Base-by-base conservation (phyloP, 2,329 filamentous ascomycete genomes). In the Curvularia lunata region DNA sequence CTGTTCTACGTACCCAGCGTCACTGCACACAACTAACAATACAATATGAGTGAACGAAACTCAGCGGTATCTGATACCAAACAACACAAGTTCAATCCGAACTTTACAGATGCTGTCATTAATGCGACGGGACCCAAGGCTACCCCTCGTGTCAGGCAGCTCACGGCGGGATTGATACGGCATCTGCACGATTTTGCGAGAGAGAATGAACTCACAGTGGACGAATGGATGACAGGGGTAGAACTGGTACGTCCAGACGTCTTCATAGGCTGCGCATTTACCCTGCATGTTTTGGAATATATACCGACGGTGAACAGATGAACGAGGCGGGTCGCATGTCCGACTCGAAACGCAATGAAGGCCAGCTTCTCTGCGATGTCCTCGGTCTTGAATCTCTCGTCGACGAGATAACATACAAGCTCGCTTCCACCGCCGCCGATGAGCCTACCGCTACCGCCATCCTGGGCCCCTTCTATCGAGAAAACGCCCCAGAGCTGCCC, bases 391-490 rank as follows among this genome's bases (percentile, higher is more conserved):
- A 87, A 70, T 83, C 83, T 1, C 75, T 82, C 48, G 90, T 93
- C 46, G 91, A 94, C 74, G 90, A 94, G 74, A 94, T 95, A 70
- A 91, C 89, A 54, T 89, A 87, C 78, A 87, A 86, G 59, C 80
- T 85, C 49, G 83, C 84, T 28, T 83, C 83, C 48, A 82, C 83
- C 38, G 81, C 81, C 0, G 59, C 56, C 21, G 77, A 79, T 54
- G 71, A 75, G 23, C 82, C 87, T 10, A 95, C 91, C 5, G 85
- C 90, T 2, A 90, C 90, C 4, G 87, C 91, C 40, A 92, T 96
- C 64, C 84, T 96, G 0, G 92, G 92, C 0, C 92, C 92, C 1
- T 96, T 96, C 79, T 96, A 91, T 85, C 85, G 91, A 5, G 83
- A 86, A 42, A 84, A 92, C 65, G 86, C 91, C 0, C 91, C 91